Evolutionary conservation across 352 stramenopile genomes (phyloP), one percentile per base, ranked within the genome.

Genomic region (Pythium rhizo-oryzae): DNA sequence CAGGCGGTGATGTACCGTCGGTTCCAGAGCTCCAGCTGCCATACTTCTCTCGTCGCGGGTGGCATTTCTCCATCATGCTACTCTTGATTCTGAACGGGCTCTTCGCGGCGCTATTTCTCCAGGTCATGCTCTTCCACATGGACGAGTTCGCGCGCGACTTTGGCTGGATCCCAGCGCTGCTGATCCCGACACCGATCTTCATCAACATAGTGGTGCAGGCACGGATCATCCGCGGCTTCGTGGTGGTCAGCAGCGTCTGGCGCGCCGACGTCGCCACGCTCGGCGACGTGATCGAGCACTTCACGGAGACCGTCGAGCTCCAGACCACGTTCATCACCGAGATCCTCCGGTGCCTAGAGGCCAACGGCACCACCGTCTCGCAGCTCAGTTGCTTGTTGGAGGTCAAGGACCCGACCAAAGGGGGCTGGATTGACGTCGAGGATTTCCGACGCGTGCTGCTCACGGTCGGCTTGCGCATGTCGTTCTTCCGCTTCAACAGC

Each of bases 51-150:
- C 66, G 58, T 35, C 56, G 57, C 28, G 44, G 23, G 21, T 72
- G 66, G 66, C 66, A 72, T 21, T 72, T 72, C 39, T 59, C 62
- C 2, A 63, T 72, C 41, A 72, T 72, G 58, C 58, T 59, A 4
- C 59, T 59, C 9, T 52, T 72, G 6, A 67, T 72, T 53, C 44
- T 72, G 28, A 72, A 72, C 44, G 66, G 47, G 13, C 51, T 72
- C 9, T 72, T 67, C 44, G 37, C 63, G 28, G 66, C 66, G 43
- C 44, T 72, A 15, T 72, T 72, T 37, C 58, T 58, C 28, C 66
- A 72, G 59, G 62, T 64, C 41, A 63, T 72, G 33, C 58, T 72
- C 35, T 72, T 67, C 44, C 65, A 72, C 50, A 57, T 72, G 66
- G 7, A 8, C 30, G 59, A 55, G 2, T 65, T 65, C 23, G 47